Base-by-base conservation (phyloP, 345 rosid species). In the Eucalyptus globulus region DNA sequence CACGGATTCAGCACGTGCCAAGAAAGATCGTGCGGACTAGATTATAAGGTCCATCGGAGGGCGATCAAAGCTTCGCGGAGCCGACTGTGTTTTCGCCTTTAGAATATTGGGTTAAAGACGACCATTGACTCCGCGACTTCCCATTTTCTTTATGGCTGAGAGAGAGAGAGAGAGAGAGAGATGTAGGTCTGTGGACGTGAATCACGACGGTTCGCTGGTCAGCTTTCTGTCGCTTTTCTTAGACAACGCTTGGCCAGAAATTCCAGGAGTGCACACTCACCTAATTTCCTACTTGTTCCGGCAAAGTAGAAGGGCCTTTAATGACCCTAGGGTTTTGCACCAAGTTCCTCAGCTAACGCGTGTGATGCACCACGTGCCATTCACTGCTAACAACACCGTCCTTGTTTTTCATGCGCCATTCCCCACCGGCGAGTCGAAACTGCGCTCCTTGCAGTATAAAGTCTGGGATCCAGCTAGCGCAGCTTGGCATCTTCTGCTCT, bases 401-500 rank as follows among this genome's bases (percentile, higher is more conserved):
- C 47, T 76, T 40, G 83, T 37, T 37, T 76, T 40, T 21, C 29
- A 22, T 76, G 47, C 47, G 47, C 24, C 47, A 21, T 11, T 76
- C 27, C 80, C 83, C 83, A 11, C 83, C 29, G 47, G 11, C 29
- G 8, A n/a, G 76, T 10, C 9, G 44, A 11, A 40, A 40, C 27
- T 37, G 47, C 5, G 47, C 62, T 19, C 62, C 3, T 40, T 21
- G 27, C 47, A 6, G 47, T 37, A 76, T 76, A 76, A 49, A 81
- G 76, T 19, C 69, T 87, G 65, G 91, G 93, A 92, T 92, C 94
- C 92, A 62, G 86, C 93, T 44, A 53, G 49, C 76, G 34, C 51
- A 12, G 86, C 54, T 88, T 29, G 89, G 97, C 95, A 94, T 96
- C 96, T 96, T 89, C 26, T 17, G 83, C 86, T 89, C 90, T 93